These are phyloP conservation scores for Lindgomyces ingoldianus DNA, from an alignment of 495 filamentous ascomycete genomes.

Conservation along the genomic window DNA sequence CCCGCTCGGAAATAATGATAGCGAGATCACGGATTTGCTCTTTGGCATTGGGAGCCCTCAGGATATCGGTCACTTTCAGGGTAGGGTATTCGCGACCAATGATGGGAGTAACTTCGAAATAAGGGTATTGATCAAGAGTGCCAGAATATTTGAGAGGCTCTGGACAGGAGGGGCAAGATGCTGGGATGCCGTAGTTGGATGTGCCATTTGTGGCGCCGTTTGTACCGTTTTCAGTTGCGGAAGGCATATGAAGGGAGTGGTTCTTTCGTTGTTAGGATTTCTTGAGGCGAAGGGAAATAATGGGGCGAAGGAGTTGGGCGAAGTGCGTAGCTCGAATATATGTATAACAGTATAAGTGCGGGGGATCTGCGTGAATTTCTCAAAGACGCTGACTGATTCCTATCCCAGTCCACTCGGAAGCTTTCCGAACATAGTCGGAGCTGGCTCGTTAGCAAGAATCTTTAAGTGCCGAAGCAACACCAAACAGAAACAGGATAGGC, in stretches of 20 bases:
- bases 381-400: background rate
- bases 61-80: conserved; percentile 21
- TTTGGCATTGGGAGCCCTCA: conserved; percentile 25
- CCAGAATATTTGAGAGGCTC: conserved; percentile 31
- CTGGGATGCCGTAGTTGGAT: conserved; percentile 17
- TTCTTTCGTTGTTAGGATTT: background rate
- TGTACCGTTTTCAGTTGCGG: conserved; percentile 1
- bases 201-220: conserved; percentile 12
- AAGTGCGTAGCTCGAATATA: background rate
- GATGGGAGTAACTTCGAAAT: conserved; percentile 35
- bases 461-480: conserved; percentile 3
- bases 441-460: background rate
- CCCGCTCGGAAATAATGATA: conserved; percentile 36
- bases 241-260: conserved; percentile 5
- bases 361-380: background rate
- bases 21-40: conserved; percentile 32
- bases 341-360: background rate
- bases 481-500: background rate
- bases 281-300: background rate
- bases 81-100: conserved; percentile 34
- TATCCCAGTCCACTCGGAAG: background rate
- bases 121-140: conserved; percentile 27
- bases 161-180: conserved; percentile 23
- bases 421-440: background rate
- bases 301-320: background rate